phyloP scores from a whole-genome alignment of 1,284 basidiomycete species.

The Amylostereum areolatum region DNA sequence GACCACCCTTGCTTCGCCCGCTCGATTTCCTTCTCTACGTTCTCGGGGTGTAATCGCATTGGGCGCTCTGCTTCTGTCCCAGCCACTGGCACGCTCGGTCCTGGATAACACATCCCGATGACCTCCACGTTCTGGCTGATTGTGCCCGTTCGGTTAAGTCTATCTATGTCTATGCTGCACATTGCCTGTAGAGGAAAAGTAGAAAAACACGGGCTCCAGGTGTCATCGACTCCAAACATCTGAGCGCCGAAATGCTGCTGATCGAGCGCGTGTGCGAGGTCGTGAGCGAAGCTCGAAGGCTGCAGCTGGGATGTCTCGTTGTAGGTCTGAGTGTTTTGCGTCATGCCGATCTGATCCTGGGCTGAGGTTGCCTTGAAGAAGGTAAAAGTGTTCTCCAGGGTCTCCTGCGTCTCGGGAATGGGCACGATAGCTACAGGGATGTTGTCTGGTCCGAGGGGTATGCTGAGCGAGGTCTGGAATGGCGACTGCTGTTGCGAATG shows the following conservation, averaged over 20 bases:
- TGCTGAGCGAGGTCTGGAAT: slow-evolving; percentile 1
- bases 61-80: too few species aligned
- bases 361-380: slow-evolving; percentile 54
- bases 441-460: slow-evolving; percentile 29
- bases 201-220: too few species aligned
- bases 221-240: too few species aligned
- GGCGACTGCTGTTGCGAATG: neutral
- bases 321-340: slow-evolving; percentile 38
- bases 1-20: too few species aligned
- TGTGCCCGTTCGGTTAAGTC: too few species aligned
- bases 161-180: too few species aligned
- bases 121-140: too few species aligned
- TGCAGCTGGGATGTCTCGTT: slow-evolving; percentile 18
- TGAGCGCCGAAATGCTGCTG: neutral
- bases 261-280: neutral
- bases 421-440: slow-evolving; percentile 36
- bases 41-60: too few species aligned
- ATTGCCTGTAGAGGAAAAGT: too few species aligned
- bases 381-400: slow-evolving; percentile 45
- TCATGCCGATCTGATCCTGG: slow-evolving; percentile 35
- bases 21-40: too few species aligned
- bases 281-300: neutral
- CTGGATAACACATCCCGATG: too few species aligned
- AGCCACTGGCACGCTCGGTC: too few species aligned
- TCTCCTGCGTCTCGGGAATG: slow-evolving; percentile 31